A percentile compares a stretch with the other conserved stretches of the same genome.
phyloP scores from a whole-genome alignment of 106 monocot species.

The Dendrobium chrysotoxum region DNA sequence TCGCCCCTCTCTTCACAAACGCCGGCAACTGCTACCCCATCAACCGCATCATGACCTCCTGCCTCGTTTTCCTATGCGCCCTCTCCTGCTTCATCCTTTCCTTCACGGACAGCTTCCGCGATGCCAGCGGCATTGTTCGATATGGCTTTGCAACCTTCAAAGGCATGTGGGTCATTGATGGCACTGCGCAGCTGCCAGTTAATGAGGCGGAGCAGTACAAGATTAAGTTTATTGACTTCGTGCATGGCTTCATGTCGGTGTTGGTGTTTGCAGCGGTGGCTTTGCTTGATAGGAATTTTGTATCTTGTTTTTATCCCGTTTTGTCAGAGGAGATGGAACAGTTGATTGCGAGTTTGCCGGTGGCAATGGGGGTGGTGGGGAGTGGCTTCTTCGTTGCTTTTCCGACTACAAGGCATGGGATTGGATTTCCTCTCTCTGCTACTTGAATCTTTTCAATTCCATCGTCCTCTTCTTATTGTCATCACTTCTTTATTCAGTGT shows the following conservation, averaged over 20 bases:
- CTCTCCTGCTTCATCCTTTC: conserved; percentile 37
- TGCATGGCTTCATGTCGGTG: conserved; percentile 27
- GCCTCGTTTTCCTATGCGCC: conserved; percentile 25
- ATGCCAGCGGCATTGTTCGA: conserved; percentile 14
- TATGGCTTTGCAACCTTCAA: conserved; percentile 33
- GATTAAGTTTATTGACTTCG: conserved; percentile 33
- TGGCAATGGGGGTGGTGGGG: conserved; percentile 30
- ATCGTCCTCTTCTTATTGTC: too few relatives aligned
- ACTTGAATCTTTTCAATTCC: background rate
- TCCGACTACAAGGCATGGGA: conserved; percentile 44
- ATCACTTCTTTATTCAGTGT: too few relatives aligned
- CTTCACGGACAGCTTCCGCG: conserved; percentile 49
- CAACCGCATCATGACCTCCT: conserved; percentile 14
- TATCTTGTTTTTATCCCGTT: conserved; percentile 33
- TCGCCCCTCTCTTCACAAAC: conserved; percentile 29
- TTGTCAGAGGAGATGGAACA: conserved; percentile 18
- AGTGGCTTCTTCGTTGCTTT: conserved; percentile 45
- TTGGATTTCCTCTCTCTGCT: conserved; percentile 36
- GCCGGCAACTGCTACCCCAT: conserved; percentile 15
- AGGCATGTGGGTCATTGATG: conserved; percentile 53
- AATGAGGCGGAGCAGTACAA: conserved; percentile 15
- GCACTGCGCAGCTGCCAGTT: conserved; percentile 15
- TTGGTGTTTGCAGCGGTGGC: conserved; percentile 39
- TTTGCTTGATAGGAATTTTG: conserved; percentile 32
- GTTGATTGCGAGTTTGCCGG: conserved; percentile 20